Evolutionary conservation across 257 asterid genomes (phyloP).

Genomic region (Salvia hispanica): DNA sequence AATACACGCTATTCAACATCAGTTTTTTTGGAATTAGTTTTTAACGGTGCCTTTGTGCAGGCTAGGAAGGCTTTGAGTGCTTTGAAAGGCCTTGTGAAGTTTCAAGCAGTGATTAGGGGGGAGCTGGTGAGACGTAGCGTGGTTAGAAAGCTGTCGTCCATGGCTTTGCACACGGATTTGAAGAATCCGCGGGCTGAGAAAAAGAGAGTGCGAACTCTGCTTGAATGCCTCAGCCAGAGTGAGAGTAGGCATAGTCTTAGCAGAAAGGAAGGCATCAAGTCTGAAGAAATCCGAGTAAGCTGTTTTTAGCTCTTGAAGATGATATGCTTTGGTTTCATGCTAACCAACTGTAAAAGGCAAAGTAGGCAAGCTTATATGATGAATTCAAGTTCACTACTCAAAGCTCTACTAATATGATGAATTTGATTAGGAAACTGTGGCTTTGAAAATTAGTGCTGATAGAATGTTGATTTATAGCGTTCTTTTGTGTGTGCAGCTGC

Average conservation of each 20-base stretch:
- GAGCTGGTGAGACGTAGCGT: conserved; percentile 62
- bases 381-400: background rate
- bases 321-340: background rate
- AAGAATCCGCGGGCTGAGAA: conserved; percentile 35
- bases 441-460: background rate
- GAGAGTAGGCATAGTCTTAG: conserved; percentile 48
- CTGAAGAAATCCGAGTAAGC: conserved; percentile 55
- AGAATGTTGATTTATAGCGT: background rate
- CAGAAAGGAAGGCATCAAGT: conserved; percentile 38
- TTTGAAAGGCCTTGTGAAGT: conserved; percentile 71
- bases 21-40: too few relatives aligned
- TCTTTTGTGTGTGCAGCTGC: conserved; percentile 40
- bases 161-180: conserved; percentile 31
- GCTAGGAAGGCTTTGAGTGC: conserved; percentile 83
- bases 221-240: conserved; percentile 43
- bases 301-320: background rate
- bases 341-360: background rate
- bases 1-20: background rate
- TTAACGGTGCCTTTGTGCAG: conserved; percentile 36
- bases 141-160: conserved; percentile 29
- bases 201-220: conserved; percentile 44
- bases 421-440: background rate
- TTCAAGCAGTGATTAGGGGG: conserved; percentile 85
- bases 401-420: background rate
- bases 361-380: background rate